These are phyloP conservation scores for Mollisiaceae sp. DNA, from an alignment of 2,329 filamentous ascomycete species.

Conservation along the genomic window DNA sequence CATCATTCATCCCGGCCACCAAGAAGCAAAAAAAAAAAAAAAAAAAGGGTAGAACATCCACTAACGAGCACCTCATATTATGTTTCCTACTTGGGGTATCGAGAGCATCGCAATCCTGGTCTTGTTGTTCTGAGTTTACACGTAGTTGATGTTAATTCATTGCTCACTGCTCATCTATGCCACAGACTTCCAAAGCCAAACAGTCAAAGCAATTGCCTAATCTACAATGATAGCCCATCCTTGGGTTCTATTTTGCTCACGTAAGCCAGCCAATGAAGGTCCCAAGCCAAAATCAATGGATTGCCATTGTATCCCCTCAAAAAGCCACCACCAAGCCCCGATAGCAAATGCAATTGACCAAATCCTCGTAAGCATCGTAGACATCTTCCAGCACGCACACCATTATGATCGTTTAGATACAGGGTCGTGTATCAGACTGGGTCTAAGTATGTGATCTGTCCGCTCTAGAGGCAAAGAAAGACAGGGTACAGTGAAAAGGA, in stretches of 20 bases:
- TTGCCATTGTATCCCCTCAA: background rate
- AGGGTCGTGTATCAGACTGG: slow-evolving; percentile 16
- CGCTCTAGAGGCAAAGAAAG: slow-evolving; percentile 16
- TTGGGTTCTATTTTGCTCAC: background rate
- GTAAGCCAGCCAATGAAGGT: background rate
- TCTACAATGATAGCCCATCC: background rate
- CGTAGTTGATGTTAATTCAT: slow-evolving; percentile 9
- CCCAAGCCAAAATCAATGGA: background rate
- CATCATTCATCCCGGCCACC: too few species aligned
- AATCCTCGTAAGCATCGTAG: slow-evolving; percentile 24
- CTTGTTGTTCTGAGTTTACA: background rate
- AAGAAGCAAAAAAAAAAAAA: background rate
- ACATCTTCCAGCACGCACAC: slow-evolving; percentile 18
- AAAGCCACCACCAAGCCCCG: background rate
- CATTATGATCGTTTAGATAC: slow-evolving; percentile 13
- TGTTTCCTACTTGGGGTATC: background rate
- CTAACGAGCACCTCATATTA: background rate
- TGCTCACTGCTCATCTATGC: slow-evolving; percentile 5
- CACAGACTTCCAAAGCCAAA: background rate
- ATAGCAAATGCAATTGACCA: slow-evolving; percentile 1
- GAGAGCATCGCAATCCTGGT: too few species aligned
- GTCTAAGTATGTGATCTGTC: slow-evolving; percentile 23
- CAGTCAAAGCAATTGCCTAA: background rate
- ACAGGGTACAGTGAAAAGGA: slow-evolving; percentile 9
- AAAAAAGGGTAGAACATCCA: background rate